phyloP scores from a whole-genome alignment of 768 basidiomycete genomes.

The Porphyrellus cyaneotinctus region DNA sequence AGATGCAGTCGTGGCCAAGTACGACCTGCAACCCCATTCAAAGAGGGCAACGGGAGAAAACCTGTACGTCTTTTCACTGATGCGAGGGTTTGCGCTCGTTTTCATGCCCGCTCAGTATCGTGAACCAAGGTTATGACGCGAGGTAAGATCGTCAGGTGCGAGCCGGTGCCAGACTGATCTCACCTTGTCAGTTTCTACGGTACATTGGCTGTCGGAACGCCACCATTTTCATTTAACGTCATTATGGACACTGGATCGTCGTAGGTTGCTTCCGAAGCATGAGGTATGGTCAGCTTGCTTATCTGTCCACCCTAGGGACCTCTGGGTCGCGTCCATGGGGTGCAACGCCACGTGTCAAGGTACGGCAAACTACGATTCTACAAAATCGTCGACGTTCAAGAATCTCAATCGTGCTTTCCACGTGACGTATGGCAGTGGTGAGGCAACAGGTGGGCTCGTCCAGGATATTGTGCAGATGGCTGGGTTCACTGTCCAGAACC shows the following conservation, averaged over 20 bases:
- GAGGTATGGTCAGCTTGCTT: neutral
- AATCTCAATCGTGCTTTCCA: conserved; percentile 32
- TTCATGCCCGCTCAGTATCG: conserved; percentile 38
- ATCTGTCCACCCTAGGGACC: conserved; percentile 36
- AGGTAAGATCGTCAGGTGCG: conserved; percentile 35
- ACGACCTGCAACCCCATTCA: conserved; percentile 30
- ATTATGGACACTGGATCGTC: conserved; percentile 51
- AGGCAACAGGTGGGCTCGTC: conserved; percentile 43
- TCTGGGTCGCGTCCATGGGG: conserved; percentile 44
- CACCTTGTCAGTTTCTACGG: conserved; percentile 30
- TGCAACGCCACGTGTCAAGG: conserved; percentile 33
- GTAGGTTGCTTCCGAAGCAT: conserved; percentile 14
- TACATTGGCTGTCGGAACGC: conserved; percentile 41
- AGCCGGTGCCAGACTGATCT: neutral
- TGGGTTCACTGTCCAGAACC: conserved; percentile 52
- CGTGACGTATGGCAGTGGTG: conserved; percentile 45
- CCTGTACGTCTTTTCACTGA: conserved; percentile 31
- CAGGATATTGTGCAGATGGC: conserved; percentile 72
- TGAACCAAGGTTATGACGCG: conserved; percentile 62
- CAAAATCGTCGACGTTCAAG: conserved; percentile 36
- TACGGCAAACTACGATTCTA: conserved; percentile 31
- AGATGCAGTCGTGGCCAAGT: conserved; percentile 43
- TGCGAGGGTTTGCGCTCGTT: neutral
- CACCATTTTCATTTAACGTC: conserved; percentile 42
- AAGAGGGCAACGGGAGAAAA: conserved; percentile 48